Conservation (phyloP, 2,329 filamentous ascomycete genomes). For the Colletotrichum eremochloae region DNA sequence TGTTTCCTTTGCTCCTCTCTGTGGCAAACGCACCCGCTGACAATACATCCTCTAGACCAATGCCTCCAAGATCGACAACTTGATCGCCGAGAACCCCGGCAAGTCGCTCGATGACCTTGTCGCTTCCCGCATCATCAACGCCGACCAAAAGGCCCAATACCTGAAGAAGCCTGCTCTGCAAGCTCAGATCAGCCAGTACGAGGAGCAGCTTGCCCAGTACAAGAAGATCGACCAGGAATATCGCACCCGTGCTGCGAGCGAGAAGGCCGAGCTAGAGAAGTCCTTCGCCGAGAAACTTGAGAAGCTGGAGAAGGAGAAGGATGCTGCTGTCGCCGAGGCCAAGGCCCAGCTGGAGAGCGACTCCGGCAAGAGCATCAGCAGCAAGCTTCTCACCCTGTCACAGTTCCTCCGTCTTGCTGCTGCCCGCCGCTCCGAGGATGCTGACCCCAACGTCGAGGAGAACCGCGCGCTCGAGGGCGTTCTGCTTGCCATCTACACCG, state of each 20-base stretch:
- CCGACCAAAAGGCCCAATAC: constrained; percentile 82
- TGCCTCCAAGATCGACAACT: constrained; percentile 77
- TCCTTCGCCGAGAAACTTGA: constrained; percentile 64
- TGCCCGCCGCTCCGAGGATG: constrained; percentile 78
- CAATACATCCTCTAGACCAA: constrained; percentile 64
- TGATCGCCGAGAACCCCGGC: constrained; percentile 77
- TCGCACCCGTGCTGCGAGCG: constrained; percentile 69
- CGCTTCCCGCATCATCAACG: constrained; percentile 79
- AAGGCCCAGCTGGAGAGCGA: constrained; percentile 68
- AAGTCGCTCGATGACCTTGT: constrained; percentile 82
- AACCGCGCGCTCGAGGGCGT: constrained; percentile 86
- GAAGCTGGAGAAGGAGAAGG: constrained; percentile 67
- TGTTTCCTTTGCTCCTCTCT: constrained; percentile 52
- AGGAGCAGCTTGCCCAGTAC: constrained; percentile 81
- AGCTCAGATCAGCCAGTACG: constrained; percentile 75
- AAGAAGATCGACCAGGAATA: constrained; percentile 83
- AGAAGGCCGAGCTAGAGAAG: constrained; percentile 73
- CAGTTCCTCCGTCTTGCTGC: constrained; percentile 86
- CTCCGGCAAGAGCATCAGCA: constrained; percentile 68
- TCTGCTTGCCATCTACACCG: constrained; percentile 82
- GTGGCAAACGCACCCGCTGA: constrained; percentile 22
- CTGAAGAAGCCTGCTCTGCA: constrained; percentile 82
- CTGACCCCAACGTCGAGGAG: constrained; percentile 75
- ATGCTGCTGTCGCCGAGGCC: constrained; percentile 64
- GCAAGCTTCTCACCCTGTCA: constrained; percentile 78